A percentile compares a stretch with the other conserved stretches of the same genome.
Evolutionary conservation across 2,329 filamentous ascomycete genomes (phyloP).

Genomic region (Polytolypa hystricis): DNA sequence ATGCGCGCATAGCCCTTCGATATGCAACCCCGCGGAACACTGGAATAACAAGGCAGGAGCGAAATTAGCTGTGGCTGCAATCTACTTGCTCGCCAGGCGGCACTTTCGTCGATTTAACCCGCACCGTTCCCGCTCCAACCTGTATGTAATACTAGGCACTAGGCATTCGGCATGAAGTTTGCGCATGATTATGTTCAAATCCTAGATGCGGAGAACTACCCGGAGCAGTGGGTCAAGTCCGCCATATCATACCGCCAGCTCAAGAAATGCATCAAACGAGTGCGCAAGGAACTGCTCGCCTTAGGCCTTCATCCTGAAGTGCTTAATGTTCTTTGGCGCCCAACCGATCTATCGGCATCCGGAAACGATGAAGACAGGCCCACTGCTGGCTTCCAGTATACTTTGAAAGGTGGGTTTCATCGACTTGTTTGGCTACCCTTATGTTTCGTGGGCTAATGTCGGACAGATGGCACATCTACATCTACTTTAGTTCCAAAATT

Average conservation of each 20-base stretch:
- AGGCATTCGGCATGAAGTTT: conserved; percentile 72
- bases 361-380: conserved; percentile 2
- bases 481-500: conserved; percentile 53
- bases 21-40: no score
- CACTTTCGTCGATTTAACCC: no score
- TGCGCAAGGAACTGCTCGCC: conserved; percentile 57
- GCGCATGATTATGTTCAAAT: conserved; percentile 64
- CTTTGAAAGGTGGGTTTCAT: conserved; percentile 5
- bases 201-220: conserved; percentile 62
- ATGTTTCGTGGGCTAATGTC: conserved; percentile 4
- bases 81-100: no score
- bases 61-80: no score
- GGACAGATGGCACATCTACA: conserved; percentile 25
- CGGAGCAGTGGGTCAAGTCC: conserved; percentile 56
- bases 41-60: no score
- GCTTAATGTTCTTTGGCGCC: conserved; percentile 52
- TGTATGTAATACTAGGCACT: no score
- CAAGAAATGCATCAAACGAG: conserved; percentile 80
- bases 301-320: conserved; percentile 64
- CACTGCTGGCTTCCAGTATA: conserved; percentile 5
- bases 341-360: neutral
- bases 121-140: no score
- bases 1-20: no score
- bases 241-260: conserved; percentile 76
- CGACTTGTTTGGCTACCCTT: neutral